Percentiles rank a stretch among this genome's conserved stretches.
phyloP scores from a whole-genome alignment of 257 asterid species.

The Eucommia ulmoides region DNA sequence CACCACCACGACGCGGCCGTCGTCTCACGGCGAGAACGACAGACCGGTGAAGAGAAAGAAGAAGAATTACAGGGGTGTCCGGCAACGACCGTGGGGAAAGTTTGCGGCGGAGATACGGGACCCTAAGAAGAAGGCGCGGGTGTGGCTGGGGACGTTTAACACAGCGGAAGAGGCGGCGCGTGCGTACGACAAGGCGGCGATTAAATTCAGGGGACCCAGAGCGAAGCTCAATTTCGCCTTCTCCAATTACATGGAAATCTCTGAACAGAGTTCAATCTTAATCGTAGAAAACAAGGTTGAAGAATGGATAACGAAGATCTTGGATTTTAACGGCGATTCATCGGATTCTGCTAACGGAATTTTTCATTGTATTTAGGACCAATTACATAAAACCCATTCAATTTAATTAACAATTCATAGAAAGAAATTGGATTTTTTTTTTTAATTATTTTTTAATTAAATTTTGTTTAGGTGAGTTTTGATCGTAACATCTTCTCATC shows the following conservation, averaged over 20 bases:
- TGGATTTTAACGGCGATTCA: too few species aligned
- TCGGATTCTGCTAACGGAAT: too few species aligned
- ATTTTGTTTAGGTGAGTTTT: too few species aligned
- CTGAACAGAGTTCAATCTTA: neutral
- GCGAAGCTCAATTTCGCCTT: slow-evolving; percentile 6
- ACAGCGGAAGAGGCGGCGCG: slow-evolving; percentile 5
- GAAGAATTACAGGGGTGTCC: slow-evolving; percentile 5
- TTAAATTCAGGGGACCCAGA: neutral
- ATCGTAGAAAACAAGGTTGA: too few species aligned
- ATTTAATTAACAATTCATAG: too few species aligned
- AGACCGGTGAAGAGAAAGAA: neutral
- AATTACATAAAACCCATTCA: too few species aligned
- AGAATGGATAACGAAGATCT: too few species aligned
- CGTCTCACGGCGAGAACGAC: neutral
- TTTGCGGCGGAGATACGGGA: slow-evolving; percentile 8
- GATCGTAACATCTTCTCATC: too few species aligned
- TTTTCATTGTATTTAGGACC: too few species aligned
- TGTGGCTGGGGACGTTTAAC: slow-evolving; percentile 8
- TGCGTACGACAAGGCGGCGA: slow-evolving; percentile 8
- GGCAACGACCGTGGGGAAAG: slow-evolving; percentile 8
- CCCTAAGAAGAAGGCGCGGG: neutral
- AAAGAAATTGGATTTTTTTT: too few species aligned
- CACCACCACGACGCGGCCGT: neutral
- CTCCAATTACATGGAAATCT: neutral
- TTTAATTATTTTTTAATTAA: too few species aligned